Conservation (phyloP, 805 yeast species). For the Ogataea degrootiae region DNA sequence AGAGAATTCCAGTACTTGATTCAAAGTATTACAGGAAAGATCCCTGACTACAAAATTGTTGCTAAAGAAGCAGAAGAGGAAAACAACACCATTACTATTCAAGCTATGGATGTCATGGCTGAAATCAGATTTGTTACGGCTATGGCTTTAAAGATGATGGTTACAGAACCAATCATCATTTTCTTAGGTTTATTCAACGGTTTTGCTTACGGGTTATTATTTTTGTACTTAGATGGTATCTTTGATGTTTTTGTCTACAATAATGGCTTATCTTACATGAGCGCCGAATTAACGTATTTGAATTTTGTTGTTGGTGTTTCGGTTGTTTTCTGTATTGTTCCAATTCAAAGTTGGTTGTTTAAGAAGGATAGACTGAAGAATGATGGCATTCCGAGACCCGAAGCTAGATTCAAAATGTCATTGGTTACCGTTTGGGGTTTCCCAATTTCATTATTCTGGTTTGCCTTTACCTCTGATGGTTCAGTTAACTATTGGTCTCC, state of each 20-base stretch:
- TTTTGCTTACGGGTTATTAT: conserved; percentile 32
- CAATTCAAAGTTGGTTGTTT: conserved; percentile 30
- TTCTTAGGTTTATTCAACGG: conserved; percentile 33
- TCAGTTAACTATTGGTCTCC: conserved; percentile 31
- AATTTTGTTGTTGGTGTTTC: conserved; percentile 33
- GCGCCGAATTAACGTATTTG: conserved; percentile 30
- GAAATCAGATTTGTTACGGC: conserved; percentile 27
- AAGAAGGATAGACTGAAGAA: conserved; percentile 26
- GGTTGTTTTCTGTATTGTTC: conserved; percentile 25
- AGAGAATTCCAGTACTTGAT: conserved; percentile 23
- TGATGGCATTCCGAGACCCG: conserved; percentile 32
- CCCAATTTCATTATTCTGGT: conserved; percentile 33
- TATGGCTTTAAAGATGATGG: conserved; percentile 31
- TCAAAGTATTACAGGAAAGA: conserved; percentile 13
- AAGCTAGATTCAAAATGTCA: conserved; percentile 30
- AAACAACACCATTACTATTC: conserved; percentile 19
- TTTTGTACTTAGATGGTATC: conserved; percentile 33
- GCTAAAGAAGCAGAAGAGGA: conserved; percentile 12
- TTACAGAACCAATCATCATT: conserved; percentile 32
- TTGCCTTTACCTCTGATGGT: conserved; percentile 32
- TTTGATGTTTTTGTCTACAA: conserved; percentile 31
- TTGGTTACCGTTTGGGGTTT: conserved; percentile 34
- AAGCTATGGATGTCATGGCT: conserved; percentile 20
- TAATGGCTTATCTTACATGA: conserved; percentile 28
- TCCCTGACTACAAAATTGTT: conserved; percentile 16